Base-by-base conservation (phyloP, 2,329 filamentous ascomycete species). In the Pseudogymnoascus sp. region DNA sequence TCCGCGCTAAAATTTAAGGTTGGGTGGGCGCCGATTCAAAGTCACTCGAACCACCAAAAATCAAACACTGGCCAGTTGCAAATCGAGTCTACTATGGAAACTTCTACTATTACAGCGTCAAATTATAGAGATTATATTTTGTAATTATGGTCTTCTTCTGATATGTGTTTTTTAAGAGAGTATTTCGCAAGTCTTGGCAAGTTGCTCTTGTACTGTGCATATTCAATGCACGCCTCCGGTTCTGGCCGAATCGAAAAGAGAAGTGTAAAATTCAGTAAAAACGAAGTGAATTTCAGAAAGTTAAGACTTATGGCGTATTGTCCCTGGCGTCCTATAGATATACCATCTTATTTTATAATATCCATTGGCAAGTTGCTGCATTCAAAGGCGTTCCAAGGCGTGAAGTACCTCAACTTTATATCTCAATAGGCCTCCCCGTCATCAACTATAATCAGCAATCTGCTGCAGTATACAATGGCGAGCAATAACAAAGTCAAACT, bases 1-100 rank as follows among this genome's bases (percentile, higher is more conserved):
- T 50, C 44, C 44, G 44, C 44, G 44, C 44, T 50, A 50, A 50
- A 50, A 50, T 50, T 50, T 50, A 50, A 50, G 44, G 44, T 50
- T 50, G 44, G 44, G 44, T 50, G 44, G 44, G 44, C 44, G 44
- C 7, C 44, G 44, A 50, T 50, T 50, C 6, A 50, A 50, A 50
- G 44, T 50, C 44, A 50, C 44, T 50, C 24, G 44, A 50, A 50
- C 44, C 44, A 50, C 44, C 44, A 50, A 50, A 50, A 8, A n/a
- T 21, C 24, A 50, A 50, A n/a, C 21, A 26, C 44, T 50, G 44
- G 44, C 16, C 24, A 24, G 10, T 29, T 50, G 44, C 24, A 50
- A 50, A 26, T 50, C 44, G 13, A 8, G 44, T 50, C 29, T 50
- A 50, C 44, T 50, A 50, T 29, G 44, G 24, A 2, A 29, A 50